Evolutionary conservation across 176 grass and related monocot species (phyloP), one percentile per base, ranked within the genome.

Genomic region (Carex pumila): DNA sequence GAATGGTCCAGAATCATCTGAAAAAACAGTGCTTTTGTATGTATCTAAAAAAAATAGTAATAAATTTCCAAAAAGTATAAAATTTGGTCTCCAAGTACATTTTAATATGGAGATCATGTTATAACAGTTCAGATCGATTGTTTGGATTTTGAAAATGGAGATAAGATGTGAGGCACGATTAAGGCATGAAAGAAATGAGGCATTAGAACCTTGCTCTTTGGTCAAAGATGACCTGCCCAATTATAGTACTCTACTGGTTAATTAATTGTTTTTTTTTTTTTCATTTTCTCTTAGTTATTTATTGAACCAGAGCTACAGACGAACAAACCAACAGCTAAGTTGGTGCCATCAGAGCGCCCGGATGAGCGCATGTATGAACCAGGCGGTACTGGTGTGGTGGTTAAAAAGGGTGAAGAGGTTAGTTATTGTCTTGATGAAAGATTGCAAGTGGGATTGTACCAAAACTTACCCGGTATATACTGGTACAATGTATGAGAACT

Each of bases 231-330:
- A 81, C n/a, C 25, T 64, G 11, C 62, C 18, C 52, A 8, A 34
- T 67, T 82, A 31, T 39, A 47, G 19, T 19, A 12, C 43, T 65
- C 17, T 64, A 31, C 10, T 30, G 5, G n/a, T 86, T 86, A 32
- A 17, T 71, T 41, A 17, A 61, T 17, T 47, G 55, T 71, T 79
- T 64, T 45, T 39, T 39, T 39, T 39, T 39, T 72, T 53, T n/a
- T 71, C 12, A 32, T 30, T 25, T 71, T 68, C 62, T 79, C 72
- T 67, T 85, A 94, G 93, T 43, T 94, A n/a, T 84, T 81, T 70
- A 81, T 94, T 54, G 93, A 94, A 59, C 90, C 86, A 13, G 90
- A 90, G 79, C 45, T 94, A 72, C 65, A 50, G 66, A 94, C 90
- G n/a, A 94, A 94, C 32, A 84, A 70, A 61, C 78, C 79, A 41